Evolutionary conservation across 2,329 filamentous ascomycete genomes (phyloP).

Genomic region (Fusarium coicis): DNA sequence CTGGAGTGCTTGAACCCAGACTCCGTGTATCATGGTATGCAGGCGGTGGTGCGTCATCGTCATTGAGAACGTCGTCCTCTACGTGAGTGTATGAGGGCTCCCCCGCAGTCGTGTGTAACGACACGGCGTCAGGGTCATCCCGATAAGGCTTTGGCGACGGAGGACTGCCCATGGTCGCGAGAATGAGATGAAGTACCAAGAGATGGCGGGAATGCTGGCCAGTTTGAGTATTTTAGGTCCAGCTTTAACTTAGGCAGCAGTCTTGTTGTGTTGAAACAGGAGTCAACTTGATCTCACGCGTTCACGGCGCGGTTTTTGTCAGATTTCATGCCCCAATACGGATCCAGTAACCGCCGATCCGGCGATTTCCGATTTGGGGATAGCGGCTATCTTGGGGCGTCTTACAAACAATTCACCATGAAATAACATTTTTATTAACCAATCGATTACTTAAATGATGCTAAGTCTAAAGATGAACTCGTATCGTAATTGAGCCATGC

Average conservation of each 20-base stretch:
- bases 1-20: neutral
- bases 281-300: neutral
- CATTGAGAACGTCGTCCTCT: conserved; percentile 6
- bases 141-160: neutral
- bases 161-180: conserved; percentile 8
- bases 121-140: conserved; percentile 38
- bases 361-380: neutral
- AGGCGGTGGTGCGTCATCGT: neutral
- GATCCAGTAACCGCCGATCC: conserved; percentile 8
- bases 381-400: neutral
- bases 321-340: neutral
- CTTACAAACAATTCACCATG: neutral
- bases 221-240: neutral
- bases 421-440: no score
- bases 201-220: fast-evolving
- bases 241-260: conserved; percentile 1
- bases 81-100: conserved; percentile 7
- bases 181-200: fast-evolving
- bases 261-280: neutral
- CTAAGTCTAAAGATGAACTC: neutral
- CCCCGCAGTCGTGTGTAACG: conserved; percentile 31
- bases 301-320: neutral
- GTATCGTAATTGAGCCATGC: fast-evolving
- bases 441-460: neutral
- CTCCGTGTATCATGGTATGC: neutral